Base-by-base conservation (phyloP, 2,329 filamentous ascomycete genomes). In the Paraphaeosphaeria minitans region DNA sequence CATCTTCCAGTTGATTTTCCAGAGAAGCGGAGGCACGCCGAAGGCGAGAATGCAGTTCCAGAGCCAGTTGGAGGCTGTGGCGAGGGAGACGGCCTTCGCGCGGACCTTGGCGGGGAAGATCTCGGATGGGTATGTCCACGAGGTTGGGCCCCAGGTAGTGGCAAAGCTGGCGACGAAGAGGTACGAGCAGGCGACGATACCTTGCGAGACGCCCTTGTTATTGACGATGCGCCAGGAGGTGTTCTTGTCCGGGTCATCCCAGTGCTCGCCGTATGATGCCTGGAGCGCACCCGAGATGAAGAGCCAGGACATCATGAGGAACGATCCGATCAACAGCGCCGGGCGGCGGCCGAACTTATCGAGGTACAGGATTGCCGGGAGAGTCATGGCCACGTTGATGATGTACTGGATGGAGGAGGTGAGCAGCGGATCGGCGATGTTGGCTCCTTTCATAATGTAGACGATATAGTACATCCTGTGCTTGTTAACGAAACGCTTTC, bases 401-500 rank as follows among this genome's bases (percentile, higher is more conserved):
- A 88, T 80, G 66, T 88, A 88, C 67, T 88, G 85, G 22, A 89
- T 86, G 0, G 84, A 84, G 0, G 85, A 83, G 1, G 85, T 85
- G n/a, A 86, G 76, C 8, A 88, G 79, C 3, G 84, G 82, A 16
- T 84, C 81, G 1, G 79, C 81, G 52, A 88, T 84, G 33, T 84
- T 80, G 3, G 85, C 84, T 6, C 82, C 80, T 58, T 84, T 78
- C 83, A 87, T 85, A 61, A 87, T 83, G 68, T 85, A 87, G 3
- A 86, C 82, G 42, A 87, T 84, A 62, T 87, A 86, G 67, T 84
- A 83, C 80, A 71, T 76, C 82, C 47, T 50, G 19, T 39, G n/a
- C 9, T n/a, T n/a, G 37, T 39, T n/a, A 39, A n/a, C 19, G 37
- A 19, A 16, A 39, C 14, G 14, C 7, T 31, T 8, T 31, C 2